These are phyloP conservation scores for Saccharomycopsis sp. DNA, from an alignment of 805 yeast genomes.

Conservation along the genomic window DNA sequence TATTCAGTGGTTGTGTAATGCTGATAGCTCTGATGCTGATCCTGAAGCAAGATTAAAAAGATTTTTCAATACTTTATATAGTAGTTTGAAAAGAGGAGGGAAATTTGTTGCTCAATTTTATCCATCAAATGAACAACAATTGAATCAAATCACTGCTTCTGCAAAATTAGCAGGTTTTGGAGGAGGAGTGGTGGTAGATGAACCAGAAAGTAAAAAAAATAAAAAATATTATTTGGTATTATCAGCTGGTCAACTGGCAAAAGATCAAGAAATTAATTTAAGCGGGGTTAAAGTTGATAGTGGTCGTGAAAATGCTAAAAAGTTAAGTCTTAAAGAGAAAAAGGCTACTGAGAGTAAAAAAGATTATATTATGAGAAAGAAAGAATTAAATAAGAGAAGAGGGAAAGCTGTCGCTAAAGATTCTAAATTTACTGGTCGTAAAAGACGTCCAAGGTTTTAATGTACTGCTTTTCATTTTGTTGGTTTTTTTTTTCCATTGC, in stretches of 20 bases:
- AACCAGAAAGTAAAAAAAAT: slow-evolving; percentile 85
- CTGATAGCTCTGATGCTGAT: slow-evolving; percentile 72
- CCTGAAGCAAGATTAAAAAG: slow-evolving; percentile 73
- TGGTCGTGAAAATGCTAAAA: slow-evolving; percentile 1
- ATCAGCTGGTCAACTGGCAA: slow-evolving; percentile 75
- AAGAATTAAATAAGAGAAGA: slow-evolving; percentile 83
- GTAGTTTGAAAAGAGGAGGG: slow-evolving; percentile 84
- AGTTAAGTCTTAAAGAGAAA: slow-evolving; percentile 29
- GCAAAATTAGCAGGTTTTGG: slow-evolving; percentile 94
- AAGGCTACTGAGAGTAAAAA: slow-evolving; percentile 63
- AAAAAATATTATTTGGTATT: slow-evolving; percentile 85
- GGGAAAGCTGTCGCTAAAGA: slow-evolving; percentile 86
- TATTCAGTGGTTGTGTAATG: slow-evolving; percentile 97
- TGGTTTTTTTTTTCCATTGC: no score
- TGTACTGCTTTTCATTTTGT: no score
- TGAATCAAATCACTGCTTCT: slow-evolving; percentile 62
- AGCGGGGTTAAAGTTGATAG: slow-evolving; percentile 76
- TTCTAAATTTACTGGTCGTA: slow-evolving; percentile 85
- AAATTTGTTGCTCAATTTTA: slow-evolving; percentile 96
- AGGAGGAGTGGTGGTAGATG: slow-evolving; percentile 91
- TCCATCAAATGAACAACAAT: slow-evolving; percentile 83
- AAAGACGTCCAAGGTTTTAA: slow-evolving; percentile 58
- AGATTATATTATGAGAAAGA: slow-evolving; percentile 81
- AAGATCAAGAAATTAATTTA: slow-evolving; percentile 67
- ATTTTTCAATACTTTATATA: slow-evolving; percentile 82